Evolutionary conservation across 2,329 filamentous ascomycete genomes (phyloP).

Genomic region (Hymenoscyphus linearis): DNA sequence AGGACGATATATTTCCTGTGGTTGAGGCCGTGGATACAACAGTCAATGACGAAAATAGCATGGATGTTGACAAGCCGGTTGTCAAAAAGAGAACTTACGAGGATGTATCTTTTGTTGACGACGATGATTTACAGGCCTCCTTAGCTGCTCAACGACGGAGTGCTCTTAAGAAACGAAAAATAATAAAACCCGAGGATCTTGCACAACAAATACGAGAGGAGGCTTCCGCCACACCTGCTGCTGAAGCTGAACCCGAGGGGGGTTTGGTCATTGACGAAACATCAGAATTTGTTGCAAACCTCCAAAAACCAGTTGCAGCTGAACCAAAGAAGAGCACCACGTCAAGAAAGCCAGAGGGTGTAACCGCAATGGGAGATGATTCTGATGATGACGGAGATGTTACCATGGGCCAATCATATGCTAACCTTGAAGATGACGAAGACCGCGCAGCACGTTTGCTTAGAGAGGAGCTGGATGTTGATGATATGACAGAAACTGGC

Average conservation of each 20-base stretch:
- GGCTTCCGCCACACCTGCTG: slow-evolving; percentile 46
- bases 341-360: slow-evolving; percentile 35
- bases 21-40: slow-evolving; percentile 31
- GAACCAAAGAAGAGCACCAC: slow-evolving; percentile 40
- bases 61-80: slow-evolving; percentile 69
- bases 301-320: slow-evolving; percentile 61
- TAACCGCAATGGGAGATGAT: slow-evolving; percentile 42
- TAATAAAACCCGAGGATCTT: slow-evolving; percentile 77
- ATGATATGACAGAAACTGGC: slow-evolving; percentile 59
- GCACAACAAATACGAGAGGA: slow-evolving; percentile 72
- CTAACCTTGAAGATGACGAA: slow-evolving; percentile 39
- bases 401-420: slow-evolving; percentile 32
- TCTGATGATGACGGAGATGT: slow-evolving; percentile 40
- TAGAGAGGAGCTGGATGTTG: slow-evolving; percentile 42
- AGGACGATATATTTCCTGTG: slow-evolving; percentile 51
- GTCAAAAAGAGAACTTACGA: slow-evolving; percentile 60
- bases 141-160: slow-evolving; percentile 76
- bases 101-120: slow-evolving; percentile 72
- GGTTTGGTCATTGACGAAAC: slow-evolving; percentile 94
- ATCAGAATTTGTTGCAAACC: slow-evolving; percentile 84
- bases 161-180: slow-evolving; percentile 89
- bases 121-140: slow-evolving; percentile 85
- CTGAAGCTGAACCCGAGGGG: slow-evolving; percentile 42
- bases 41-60: slow-evolving; percentile 44
- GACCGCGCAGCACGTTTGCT: slow-evolving; percentile 45